Evolutionary conservation across 768 basidiomycete species (phyloP).

Genomic region (Mycena indigotica): DNA sequence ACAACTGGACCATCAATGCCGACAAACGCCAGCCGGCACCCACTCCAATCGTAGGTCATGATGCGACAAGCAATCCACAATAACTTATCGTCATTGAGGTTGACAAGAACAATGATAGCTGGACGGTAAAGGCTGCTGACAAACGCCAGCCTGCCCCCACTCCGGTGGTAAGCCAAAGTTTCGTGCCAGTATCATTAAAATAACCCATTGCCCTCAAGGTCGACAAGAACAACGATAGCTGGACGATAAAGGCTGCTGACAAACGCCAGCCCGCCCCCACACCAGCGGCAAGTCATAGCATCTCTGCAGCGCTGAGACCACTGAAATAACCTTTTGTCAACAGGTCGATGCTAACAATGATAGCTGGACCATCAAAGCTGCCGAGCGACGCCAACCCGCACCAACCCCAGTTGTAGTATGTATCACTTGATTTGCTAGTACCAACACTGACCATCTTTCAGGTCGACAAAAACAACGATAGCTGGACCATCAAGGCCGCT

Average conservation of each 20-base stretch:
- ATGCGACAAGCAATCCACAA: too few relatives aligned
- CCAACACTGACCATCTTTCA: too few relatives aligned
- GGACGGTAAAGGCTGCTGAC: background rate
- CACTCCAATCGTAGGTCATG: background rate
- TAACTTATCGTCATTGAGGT: too few relatives aligned
- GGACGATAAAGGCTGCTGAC: background rate
- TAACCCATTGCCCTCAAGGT: background rate
- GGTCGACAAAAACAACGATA: too few relatives aligned
- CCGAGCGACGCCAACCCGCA: background rate
- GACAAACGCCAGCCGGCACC: background rate
- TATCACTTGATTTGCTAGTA: too few relatives aligned
- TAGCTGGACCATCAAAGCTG: background rate
- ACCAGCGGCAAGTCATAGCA: too few relatives aligned
- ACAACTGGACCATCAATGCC: conserved; percentile 1
- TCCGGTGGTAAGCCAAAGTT: background rate
- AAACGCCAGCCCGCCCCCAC: background rate
- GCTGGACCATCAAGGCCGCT: background rate
- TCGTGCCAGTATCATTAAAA: background rate
- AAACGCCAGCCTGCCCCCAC: background rate
- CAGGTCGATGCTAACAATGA: background rate
- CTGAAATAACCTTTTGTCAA: background rate
- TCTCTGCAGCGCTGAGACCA: too few relatives aligned
- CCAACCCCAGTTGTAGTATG: background rate
- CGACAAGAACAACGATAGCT: background rate
- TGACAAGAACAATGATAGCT: background rate